Base-by-base conservation (phyloP, 768 basidiomycete genomes). In the Leucocoprinus birnbaumii region DNA sequence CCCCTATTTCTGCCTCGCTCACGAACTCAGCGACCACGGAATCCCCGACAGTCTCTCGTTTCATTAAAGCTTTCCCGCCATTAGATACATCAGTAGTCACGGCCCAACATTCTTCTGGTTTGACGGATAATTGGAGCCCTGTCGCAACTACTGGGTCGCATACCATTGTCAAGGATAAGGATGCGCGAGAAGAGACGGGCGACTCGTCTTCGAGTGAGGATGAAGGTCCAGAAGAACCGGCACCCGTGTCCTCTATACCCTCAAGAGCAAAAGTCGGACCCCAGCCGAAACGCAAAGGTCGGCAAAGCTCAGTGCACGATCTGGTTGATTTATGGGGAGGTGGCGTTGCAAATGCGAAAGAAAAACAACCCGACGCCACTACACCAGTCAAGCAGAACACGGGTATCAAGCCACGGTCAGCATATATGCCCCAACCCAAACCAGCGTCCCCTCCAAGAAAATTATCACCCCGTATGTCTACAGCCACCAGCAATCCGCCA, bases 281-380 rank as follows among this genome's bases (percentile, higher is more conserved):
- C 49, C 69, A 67, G 48, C 64, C 69, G 40, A 77, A 68, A 61
- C 67, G 71, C 41, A 83, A 82, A 61, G 74, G 80, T 38, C 72
- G 90, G 59, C 89, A 92, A 72, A 86, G 83, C 62, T 92, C 91
- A 11, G 89, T 92, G 21, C 89, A 94, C 62, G 87, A 93, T 63
- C 65, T 92, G 53, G 87, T 92, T 25, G 87, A 88, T 65, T 66
- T 92, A 25, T 91, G 86, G 76, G 88, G 88, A 40, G 87, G 87
- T 6, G 75, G 77, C 13, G 57, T 74, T 56, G 2, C 54, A 19
- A 59, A 55, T 61, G 46, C 71, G 5, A 80, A 76, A 61, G 79
- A 82, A 59, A 79, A 74, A 58, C 71, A 68, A 27, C 62, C 64
- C 38, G 56, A 64, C 43, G 19, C 38, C 50, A 52, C 7, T 38